Evolutionary conservation across 148 eudicot species (phyloP), one percentile per base, ranked within the genome.

Genomic region (Rhododendron williamsianum): DNA sequence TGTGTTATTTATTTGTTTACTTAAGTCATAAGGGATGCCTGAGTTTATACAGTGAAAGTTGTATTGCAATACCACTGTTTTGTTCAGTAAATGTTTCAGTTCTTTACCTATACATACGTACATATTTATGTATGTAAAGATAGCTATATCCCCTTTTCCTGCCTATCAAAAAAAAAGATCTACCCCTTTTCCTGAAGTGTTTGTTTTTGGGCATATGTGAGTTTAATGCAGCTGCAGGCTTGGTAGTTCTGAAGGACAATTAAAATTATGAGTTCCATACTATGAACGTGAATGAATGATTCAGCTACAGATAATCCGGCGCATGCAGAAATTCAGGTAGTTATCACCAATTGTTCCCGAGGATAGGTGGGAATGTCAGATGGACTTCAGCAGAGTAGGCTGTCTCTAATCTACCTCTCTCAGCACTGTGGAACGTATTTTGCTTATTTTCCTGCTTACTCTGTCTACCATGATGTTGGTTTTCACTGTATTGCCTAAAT

Each of bases 21-120:
- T 35, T n/a, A 9, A 60, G 19, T 58, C 74, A 54, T 19, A 71
- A 52, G 81, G 54, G 58, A 25, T 86, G 46, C 35, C 45, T 76
- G 73, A 82, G 36, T 45, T 74, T 86, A 86, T 56, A 77, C 8
- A 77, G 54, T 77, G 58, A 38, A 52, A 58, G 23, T 78, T 35
- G 33, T 77, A 67, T 78, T 33, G 78, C 67, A 69, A 67, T 85
- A 67, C 35, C 19, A 9, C 1, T 86, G 9, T 74, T 82, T 83
- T 45, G 71, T 72, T 73, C 36, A 21, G 58, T 45, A 52, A 36
- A 43, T 48, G 35, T 65, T 76, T 27, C 69, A 6, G 72, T 56
- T 23, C 36, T 81, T 35, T 30, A 79, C 51, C 19, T 25, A n/a
- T 63, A 82, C n/a, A 19, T 58, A 5, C 15, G 15, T 11, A 12